phyloP scores from a whole-genome alignment of 2,329 filamentous ascomycete species.

The Drechslerella stenobrocha region DNA sequence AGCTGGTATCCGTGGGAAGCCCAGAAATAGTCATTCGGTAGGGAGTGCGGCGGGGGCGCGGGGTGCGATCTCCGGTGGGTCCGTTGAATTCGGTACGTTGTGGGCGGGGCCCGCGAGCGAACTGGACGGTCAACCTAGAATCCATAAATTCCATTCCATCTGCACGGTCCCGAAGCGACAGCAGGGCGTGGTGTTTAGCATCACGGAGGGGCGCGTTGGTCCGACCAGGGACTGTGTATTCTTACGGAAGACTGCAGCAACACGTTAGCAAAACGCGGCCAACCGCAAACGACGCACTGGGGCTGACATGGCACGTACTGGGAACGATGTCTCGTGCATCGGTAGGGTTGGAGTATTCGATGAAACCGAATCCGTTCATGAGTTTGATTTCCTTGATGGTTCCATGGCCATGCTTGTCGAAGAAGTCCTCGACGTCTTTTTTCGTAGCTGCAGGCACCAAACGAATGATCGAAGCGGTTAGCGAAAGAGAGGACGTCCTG shows the following conservation, averaged over 20 bases:
- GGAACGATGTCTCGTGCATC: slow-evolving; percentile 98
- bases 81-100: slow-evolving; percentile 65
- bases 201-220: slow-evolving; percentile 19
- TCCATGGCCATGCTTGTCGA: slow-evolving; percentile 91
- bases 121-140: slow-evolving; percentile 95
- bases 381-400: slow-evolving; percentile 99
- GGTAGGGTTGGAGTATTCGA: slow-evolving; percentile 98
- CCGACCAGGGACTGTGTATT: slow-evolving; percentile 55
- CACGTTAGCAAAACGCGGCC: slow-evolving; percentile 35
- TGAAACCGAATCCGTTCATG: slow-evolving; percentile 99
- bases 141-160: slow-evolving; percentile 98
- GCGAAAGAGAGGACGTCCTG: not conserved
- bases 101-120: slow-evolving; percentile 81
- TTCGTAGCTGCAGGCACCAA: slow-evolving; percentile 74
- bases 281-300: slow-evolving; percentile 50
- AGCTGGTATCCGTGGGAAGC: slow-evolving; percentile 97
- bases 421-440: slow-evolving; percentile 93
- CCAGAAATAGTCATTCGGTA: slow-evolving; percentile 97
- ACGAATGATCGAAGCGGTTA: slow-evolving; percentile 13
- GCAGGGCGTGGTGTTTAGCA: slow-evolving; percentile 40
- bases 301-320: slow-evolving; percentile 70
- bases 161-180: slow-evolving; percentile 8
- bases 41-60: slow-evolving; percentile 87
- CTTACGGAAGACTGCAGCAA: slow-evolving; percentile 65
- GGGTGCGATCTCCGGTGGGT: slow-evolving; percentile 66